These are phyloP conservation scores for Penstemon barbatus DNA, from an alignment of 257 asterid genomes.

Conservation along the genomic window DNA sequence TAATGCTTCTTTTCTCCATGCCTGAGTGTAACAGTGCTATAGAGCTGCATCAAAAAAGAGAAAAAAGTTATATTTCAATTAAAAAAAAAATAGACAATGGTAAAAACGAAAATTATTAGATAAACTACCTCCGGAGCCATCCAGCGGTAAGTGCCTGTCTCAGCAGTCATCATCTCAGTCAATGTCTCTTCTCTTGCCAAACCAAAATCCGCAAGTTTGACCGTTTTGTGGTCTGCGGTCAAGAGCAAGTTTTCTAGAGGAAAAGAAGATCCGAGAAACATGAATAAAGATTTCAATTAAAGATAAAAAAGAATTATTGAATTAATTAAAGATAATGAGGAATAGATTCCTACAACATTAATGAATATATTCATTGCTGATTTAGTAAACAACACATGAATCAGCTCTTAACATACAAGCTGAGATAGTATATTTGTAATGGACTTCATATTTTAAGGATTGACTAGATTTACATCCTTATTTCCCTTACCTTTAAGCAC, in stretches of 20 bases:
- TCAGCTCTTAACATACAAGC: constrained; percentile 1
- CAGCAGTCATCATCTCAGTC: constrained; percentile 99
- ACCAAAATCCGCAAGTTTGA: constrained; percentile 94
- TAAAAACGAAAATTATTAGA: neutral
- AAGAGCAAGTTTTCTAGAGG: constrained; percentile 83
- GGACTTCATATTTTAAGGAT: neutral
- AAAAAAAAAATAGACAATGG: constrained; percentile 4
- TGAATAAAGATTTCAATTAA: neutral
- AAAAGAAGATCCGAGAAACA: constrained; percentile 15
- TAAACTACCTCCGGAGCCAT: constrained; percentile 92
- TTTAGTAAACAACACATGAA: neutral
- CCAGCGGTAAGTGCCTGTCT: constrained; percentile 99
- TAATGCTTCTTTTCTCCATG: constrained; percentile 98
- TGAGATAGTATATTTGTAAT: constrained; percentile 3
- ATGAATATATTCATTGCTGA: neutral
- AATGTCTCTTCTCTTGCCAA: constrained; percentile 96
- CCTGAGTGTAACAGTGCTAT: constrained; percentile 90
- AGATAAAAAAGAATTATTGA: neutral
- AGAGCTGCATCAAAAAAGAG: constrained; percentile 56
- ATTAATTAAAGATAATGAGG: neutral
- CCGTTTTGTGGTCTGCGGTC: constrained; percentile 75
- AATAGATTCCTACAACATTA: neutral
- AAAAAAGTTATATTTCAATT: neutral
- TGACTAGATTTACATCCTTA: neutral
- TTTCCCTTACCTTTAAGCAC: neutral